Conservation (phyloP, 2,329 filamentous ascomycete species). For the Leptographium galeiforme region DNA sequence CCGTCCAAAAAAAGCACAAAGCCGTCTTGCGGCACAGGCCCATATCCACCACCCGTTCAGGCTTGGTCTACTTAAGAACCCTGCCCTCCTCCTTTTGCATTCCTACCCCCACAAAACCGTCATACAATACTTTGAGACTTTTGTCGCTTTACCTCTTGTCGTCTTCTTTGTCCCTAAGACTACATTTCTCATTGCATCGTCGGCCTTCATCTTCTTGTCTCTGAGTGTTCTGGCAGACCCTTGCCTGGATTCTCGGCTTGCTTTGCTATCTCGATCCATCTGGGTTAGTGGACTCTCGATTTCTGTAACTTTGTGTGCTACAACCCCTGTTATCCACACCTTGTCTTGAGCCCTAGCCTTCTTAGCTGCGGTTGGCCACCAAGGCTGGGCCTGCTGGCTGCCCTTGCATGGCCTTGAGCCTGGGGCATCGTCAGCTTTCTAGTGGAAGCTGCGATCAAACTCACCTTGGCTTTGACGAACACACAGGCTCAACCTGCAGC, state of each 20-base stretch:
- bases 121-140: not conserved
- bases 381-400: too few relatives aligned
- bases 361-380: not conserved
- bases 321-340: not conserved
- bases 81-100: constrained; percentile 9
- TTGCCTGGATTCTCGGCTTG: not conserved
- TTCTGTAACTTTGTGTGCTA: constrained; percentile 3
- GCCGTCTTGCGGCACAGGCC: not conserved
- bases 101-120: constrained; percentile 5
- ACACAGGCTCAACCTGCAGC: too few relatives aligned
- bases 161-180: not conserved
- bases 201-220: not conserved
- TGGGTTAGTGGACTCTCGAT: not conserved
- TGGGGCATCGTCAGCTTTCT: not conserved
- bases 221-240: not conserved
- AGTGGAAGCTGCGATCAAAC: not conserved
- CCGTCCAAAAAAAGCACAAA: not conserved
- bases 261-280: not conserved
- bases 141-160: not conserved
- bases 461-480: too few relatives aligned
- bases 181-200: not conserved
- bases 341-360: not conserved
- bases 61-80: constrained; percentile 16
- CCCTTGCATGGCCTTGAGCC: not conserved
- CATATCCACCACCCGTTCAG: constrained; percentile 8